Conservation (phyloP, 1,284 basidiomycete genomes). For the Phellopilus nigrolimitatus region DNA sequence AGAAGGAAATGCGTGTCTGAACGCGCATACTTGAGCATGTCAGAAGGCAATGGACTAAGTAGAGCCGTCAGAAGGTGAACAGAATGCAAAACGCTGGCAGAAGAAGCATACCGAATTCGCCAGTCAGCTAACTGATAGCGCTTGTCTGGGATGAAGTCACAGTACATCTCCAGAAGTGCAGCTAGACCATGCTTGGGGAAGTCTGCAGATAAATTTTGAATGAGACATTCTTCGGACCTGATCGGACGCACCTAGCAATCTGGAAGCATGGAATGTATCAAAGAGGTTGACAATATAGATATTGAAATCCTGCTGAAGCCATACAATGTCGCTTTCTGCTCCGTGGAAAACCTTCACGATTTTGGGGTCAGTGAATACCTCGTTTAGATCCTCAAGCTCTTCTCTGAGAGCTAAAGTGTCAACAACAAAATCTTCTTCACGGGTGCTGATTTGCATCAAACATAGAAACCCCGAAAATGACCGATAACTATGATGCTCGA, state of each 20-base stretch:
- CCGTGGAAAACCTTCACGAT: constrained; percentile 95
- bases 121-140: constrained; percentile 96
- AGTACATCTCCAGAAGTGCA: constrained; percentile 84
- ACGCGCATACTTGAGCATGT: constrained; percentile 91
- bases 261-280: constrained; percentile 95
- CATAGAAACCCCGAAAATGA: constrained; percentile 88
- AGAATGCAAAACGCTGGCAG: neutral
- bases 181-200: constrained; percentile 83
- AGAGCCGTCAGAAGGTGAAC: constrained; percentile 4
- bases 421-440: constrained; percentile 83
- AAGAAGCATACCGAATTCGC: constrained; percentile 72
- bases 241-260: constrained; percentile 58
- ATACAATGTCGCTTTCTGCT: constrained; percentile 90
- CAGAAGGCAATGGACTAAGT: constrained; percentile 73
- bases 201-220: constrained; percentile 37
- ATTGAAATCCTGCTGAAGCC: constrained; percentile 96
- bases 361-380: constrained; percentile 78
- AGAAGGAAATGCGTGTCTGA: constrained; percentile 95
- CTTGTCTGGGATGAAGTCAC: constrained; percentile 91
- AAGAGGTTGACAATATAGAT: constrained; percentile 93
- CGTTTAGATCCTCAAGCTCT: constrained; percentile 65
- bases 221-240: neutral
- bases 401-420: constrained; percentile 80
- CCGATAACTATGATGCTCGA: constrained; percentile 90
- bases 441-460: constrained; percentile 89